A percentile compares a stretch with the other conserved stretches of the same genome.
Evolutionary conservation across 139 green algal genomes (phyloP).

Genomic region (Parachlorella kessleri): DNA sequence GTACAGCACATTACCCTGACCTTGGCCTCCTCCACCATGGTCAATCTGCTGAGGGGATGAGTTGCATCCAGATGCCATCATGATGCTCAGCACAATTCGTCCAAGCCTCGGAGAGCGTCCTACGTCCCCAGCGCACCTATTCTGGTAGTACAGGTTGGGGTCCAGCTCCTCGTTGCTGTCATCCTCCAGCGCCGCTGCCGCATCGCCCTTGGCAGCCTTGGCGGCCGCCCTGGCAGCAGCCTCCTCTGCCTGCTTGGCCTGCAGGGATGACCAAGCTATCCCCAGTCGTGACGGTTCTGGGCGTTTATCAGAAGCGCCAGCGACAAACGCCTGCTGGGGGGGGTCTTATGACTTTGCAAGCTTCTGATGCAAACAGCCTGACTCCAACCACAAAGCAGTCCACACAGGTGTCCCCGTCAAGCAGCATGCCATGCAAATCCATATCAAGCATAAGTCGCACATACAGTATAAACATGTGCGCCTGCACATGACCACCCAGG

Average conservation of each 20-base stretch:
- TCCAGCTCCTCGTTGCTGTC: conserved; percentile 74
- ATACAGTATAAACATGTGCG: no score
- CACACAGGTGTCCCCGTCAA: no score
- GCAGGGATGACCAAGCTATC: conserved; percentile 2
- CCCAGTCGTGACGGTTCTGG: neutral
- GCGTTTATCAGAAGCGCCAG: neutral
- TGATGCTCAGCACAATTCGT: no score
- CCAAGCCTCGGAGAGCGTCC: no score
- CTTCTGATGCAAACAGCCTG: neutral
- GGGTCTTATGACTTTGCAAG: neutral
- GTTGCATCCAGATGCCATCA: no score
- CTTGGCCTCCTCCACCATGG: no score
- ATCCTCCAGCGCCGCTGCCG: conserved; percentile 56
- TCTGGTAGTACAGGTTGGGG: conserved; percentile 92
- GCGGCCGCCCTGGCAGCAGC: conserved; percentile 52
- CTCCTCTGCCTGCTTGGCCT: conserved; percentile 73
- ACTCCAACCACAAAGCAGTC: neutral
- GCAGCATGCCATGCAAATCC: no score
- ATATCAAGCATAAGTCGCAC: no score
- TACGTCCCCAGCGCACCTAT: no score
- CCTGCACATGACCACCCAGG: no score
- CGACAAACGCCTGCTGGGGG: neutral
- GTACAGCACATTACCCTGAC: no score
- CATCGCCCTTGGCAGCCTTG: conserved; percentile 52
- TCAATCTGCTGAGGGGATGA: no score